Percentiles rank a stretch among this genome's conserved stretches.
phyloP scores from a whole-genome alignment of 1,139 yeast species.

The Kodamaea suecica region DNA sequence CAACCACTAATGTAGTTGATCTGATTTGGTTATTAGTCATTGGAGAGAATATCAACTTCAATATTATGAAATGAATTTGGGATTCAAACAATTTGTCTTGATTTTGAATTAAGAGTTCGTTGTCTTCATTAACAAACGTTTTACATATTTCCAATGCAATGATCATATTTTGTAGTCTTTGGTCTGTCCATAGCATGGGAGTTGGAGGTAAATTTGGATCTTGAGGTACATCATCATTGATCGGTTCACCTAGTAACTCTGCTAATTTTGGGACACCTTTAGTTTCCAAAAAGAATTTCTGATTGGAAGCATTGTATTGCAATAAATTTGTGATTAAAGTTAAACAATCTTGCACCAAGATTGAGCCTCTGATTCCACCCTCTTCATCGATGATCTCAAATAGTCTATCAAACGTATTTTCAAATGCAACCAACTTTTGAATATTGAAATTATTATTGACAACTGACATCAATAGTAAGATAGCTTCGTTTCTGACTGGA shows the following conservation, averaged over 20 bases:
- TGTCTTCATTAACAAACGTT: constrained; percentile 71
- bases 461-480: constrained; percentile 75
- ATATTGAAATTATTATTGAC: constrained; percentile 82
- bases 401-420: constrained; percentile 80
- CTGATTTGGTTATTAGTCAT: constrained; percentile 61
- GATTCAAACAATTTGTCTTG: constrained; percentile 62
- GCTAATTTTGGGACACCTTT: constrained; percentile 69
- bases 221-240: constrained; percentile 27
- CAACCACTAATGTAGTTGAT: constrained; percentile 63
- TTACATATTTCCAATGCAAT: constrained; percentile 71
- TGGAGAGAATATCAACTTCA: constrained; percentile 68
- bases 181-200: constrained; percentile 67
- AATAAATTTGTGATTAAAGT: constrained; percentile 70
- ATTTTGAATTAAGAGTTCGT: constrained; percentile 57
- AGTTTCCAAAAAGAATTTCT: constrained; percentile 82
- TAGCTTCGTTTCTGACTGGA: constrained; percentile 87
- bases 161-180: constrained; percentile 61
- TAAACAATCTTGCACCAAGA: constrained; percentile 86
- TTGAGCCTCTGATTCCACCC: constrained; percentile 89
- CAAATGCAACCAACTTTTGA: constrained; percentile 92
- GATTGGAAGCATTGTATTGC: constrained; percentile 85
- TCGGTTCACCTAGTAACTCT: constrained; percentile 58
- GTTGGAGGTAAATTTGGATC: constrained; percentile 15
- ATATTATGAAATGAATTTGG: constrained; percentile 62
- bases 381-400: constrained; percentile 79